These are phyloP conservation scores for Phytophthora citricola DNA, from an alignment of 352 stramenopile genomes.

Conservation along the genomic window DNA sequence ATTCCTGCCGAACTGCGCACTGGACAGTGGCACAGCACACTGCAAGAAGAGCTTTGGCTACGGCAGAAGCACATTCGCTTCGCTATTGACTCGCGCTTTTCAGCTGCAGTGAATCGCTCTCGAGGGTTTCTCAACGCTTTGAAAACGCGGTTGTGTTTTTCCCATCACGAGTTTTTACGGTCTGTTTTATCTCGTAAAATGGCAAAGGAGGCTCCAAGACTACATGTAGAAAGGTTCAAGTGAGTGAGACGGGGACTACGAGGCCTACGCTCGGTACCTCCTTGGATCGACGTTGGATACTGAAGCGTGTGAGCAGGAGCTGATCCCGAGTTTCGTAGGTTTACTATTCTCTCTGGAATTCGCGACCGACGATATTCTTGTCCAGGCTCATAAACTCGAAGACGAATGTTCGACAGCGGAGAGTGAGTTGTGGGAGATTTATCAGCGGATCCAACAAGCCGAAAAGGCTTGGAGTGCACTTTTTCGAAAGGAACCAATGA, in stretches of 20 bases:
- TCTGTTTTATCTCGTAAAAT: not conserved
- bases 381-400: constrained; percentile 48
- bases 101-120: constrained; percentile 47
- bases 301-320: constrained; percentile 45
- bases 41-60: constrained; percentile 69
- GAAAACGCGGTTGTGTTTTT: constrained; percentile 41
- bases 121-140: constrained; percentile 71
- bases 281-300: constrained; percentile 57
- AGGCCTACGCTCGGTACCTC: constrained; percentile 56
- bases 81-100: constrained; percentile 49
- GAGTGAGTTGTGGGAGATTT: constrained; percentile 40
- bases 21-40: constrained; percentile 61
- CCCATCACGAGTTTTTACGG: constrained; percentile 17
- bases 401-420: constrained; percentile 47
- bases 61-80: constrained; percentile 64
- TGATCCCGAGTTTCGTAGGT: constrained; percentile 67
- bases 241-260: constrained; percentile 41
- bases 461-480: constrained; percentile 27
- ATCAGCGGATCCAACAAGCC: constrained; percentile 33
- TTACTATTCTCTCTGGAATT: constrained; percentile 66
- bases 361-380: constrained; percentile 37
- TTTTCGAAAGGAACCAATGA: not conserved
- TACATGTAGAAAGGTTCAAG: not conserved
- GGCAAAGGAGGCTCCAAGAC: not conserved
- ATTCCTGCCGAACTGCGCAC: constrained; percentile 44